Conservation (phyloP, 305 asterid genomes). For the Vinca major region DNA sequence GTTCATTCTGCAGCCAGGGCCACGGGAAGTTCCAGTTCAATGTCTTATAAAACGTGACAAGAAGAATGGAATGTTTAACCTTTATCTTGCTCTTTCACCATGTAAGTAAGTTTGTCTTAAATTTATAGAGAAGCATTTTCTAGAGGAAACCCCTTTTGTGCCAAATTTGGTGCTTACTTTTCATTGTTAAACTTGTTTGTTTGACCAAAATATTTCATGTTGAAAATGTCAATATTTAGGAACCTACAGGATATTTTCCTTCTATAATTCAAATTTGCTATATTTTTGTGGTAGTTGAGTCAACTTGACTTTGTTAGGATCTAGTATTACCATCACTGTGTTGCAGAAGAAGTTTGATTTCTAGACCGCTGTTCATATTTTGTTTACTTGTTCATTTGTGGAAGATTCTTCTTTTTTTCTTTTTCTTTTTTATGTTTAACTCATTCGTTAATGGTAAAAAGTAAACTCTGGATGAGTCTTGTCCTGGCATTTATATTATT, state of each 20-base stretch:
- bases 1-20: slow-evolving; percentile 69
- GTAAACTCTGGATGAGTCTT: background rate
- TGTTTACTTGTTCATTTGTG: slow-evolving; percentile 7
- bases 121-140: background rate
- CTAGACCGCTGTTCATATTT: background rate
- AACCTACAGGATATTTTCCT: background rate
- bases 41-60: slow-evolving; percentile 91
- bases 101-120: slow-evolving; percentile 39
- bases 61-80: slow-evolving; percentile 68
- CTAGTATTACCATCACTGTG: background rate
- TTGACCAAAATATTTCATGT: slow-evolving; percentile 7
- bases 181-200: slow-evolving; percentile 8
- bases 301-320: slow-evolving; percentile 18
- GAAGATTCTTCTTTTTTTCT: background rate
- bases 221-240: background rate
- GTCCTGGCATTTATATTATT: background rate
- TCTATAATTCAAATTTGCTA: background rate
- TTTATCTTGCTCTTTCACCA: slow-evolving; percentile 73
- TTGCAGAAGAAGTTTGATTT: background rate
- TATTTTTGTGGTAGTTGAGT: slow-evolving; percentile 3
- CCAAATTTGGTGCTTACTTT: background rate
- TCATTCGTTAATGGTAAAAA: background rate
- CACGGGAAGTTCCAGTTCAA: slow-evolving; percentile 63
- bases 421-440: background rate
- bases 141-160: background rate